A percentile compares a stretch with the other conserved stretches of the same genome.
Evolutionary conservation across 805 yeast genomes (phyloP).

Genomic region (Saccharomycopsis guyanensis): DNA sequence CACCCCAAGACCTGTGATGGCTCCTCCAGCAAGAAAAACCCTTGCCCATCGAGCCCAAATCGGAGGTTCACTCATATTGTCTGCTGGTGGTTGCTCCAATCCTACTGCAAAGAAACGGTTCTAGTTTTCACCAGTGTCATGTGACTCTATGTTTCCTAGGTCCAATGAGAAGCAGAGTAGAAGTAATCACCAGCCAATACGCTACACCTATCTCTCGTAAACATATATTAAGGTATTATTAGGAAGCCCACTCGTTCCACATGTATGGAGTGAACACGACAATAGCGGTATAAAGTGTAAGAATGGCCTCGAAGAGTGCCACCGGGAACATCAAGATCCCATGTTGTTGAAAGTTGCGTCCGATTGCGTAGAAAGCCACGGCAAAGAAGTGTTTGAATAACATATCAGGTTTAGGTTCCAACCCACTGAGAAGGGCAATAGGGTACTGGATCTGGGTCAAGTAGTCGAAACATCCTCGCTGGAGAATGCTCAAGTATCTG

Average conservation of each 20-base stretch:
- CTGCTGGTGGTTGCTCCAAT: too few species aligned
- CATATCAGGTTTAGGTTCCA: constrained; percentile 64
- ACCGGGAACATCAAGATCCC: constrained; percentile 64
- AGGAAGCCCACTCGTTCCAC: constrained; percentile 39
- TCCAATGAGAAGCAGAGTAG: not conserved
- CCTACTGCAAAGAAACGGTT: too few species aligned
- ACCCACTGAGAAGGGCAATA: constrained; percentile 74
- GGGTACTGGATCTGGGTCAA: constrained; percentile 75
- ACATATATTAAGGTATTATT: too few species aligned
- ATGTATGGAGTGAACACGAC: constrained; percentile 75
- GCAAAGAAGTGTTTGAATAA: constrained; percentile 81
- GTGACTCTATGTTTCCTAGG: too few species aligned
- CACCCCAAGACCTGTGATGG: constrained; percentile 67
- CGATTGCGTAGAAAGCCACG: constrained; percentile 82
- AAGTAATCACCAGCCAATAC: not conserved
- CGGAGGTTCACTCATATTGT: constrained; percentile 25
- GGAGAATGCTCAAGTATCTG: constrained; percentile 57
- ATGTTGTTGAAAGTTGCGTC: constrained; percentile 53
- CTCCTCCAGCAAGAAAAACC: constrained; percentile 53
- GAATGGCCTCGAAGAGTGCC: constrained; percentile 62
- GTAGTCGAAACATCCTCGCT: constrained; percentile 83
- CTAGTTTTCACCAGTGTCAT: too few species aligned
- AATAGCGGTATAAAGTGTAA: constrained; percentile 65
- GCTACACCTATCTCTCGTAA: too few species aligned
- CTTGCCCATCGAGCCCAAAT: constrained; percentile 54